Percentiles rank a stretch among this genome's conserved stretches.
Conservation (phyloP, 805 yeast genomes). For the Pichia californica region DNA sequence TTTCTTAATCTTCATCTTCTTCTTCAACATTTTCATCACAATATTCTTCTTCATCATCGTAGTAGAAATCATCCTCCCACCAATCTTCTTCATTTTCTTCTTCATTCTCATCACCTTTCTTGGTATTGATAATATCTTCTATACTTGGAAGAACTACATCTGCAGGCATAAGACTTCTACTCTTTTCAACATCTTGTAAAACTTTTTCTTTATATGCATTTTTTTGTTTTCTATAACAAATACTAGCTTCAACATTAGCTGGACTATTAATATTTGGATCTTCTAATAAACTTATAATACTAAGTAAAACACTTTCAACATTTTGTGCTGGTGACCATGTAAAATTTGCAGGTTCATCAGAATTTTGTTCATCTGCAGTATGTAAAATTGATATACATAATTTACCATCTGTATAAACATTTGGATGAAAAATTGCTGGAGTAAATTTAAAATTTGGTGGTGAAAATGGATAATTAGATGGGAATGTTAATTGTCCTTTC, state of each 20-base stretch:
- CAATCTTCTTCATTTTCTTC: slow-evolving; percentile 27
- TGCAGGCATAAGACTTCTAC: slow-evolving; percentile 78
- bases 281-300: slow-evolving; percentile 83
- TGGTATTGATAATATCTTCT: slow-evolving; percentile 38
- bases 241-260: slow-evolving; percentile 97
- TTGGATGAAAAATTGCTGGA: slow-evolving; percentile 94
- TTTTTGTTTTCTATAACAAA: slow-evolving; percentile 79
- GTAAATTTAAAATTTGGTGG: slow-evolving; percentile 94
- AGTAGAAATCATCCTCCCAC: slow-evolving; percentile 29
- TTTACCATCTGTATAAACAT: slow-evolving; percentile 90
- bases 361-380: slow-evolving; percentile 77
- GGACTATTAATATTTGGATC: slow-evolving; percentile 94
- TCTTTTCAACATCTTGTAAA: slow-evolving; percentile 70
- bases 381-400: slow-evolving; percentile 91
- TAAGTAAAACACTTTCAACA: slow-evolving; percentile 86
- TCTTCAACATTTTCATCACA: slow-evolving; percentile 25
- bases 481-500: slow-evolving; percentile 89
- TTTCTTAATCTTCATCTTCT: slow-evolving; percentile 15
- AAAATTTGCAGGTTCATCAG: slow-evolving; percentile 90
- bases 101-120: slow-evolving; percentile 22
- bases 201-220: slow-evolving; percentile 76
- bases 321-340: slow-evolving; percentile 96
- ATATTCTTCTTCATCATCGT: slow-evolving; percentile 28
- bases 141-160: slow-evolving; percentile 78
- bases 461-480: slow-evolving; percentile 81